Base-by-base conservation (phyloP, 2,329 filamentous ascomycete genomes). In the Shiraia sp. region DNA sequence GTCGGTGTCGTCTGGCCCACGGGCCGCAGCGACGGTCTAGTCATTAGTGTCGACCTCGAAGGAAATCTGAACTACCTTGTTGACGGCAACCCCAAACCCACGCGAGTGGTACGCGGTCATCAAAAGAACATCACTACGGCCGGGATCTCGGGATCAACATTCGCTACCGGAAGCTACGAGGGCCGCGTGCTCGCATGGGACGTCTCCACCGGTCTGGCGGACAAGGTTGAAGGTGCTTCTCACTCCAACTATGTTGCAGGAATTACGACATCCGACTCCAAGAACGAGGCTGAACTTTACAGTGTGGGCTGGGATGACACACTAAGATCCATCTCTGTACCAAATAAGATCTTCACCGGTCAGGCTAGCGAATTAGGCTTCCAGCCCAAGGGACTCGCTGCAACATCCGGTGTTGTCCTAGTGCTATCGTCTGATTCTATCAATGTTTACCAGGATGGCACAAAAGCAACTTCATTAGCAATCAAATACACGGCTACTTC, bases 291-390 rank as follows among this genome's bases (percentile, higher is more conserved):
- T 23, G 63, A 83, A 52, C 81, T 90, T n/a, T 91, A 88, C 72
- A 92, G 86, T 60, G 87, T 92, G 38, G 91, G 86, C 50, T 99
- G 92, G 93, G 93, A 99, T 64, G 93, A 99, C 68, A 90, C 86
- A 1, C 76, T 97, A 25, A 86, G 90, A 49, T 86, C 81, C 30
- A 79, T 95, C 25, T 90, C 95, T 52, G 79, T 86, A 44, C 79
- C 83, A 1, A 82, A 85, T 37, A 86, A 83, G 59, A 88, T 85
- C 0, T 96, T 95, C 67, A 78, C 85, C 5, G 89, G 87, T 40
- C 77, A 79, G 35, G 76, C 82, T 1, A 72, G 79, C 23, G 85
- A 87, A 62, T 79, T 95, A 14, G 77, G 81, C 2, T 86, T 85
- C 13, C 93, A 97, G 63, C 93, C 93, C 2, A 92, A 87, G 69